Conservation (phyloP, 1,139 yeast species). For the Hyphopichia burtonii region DNA sequence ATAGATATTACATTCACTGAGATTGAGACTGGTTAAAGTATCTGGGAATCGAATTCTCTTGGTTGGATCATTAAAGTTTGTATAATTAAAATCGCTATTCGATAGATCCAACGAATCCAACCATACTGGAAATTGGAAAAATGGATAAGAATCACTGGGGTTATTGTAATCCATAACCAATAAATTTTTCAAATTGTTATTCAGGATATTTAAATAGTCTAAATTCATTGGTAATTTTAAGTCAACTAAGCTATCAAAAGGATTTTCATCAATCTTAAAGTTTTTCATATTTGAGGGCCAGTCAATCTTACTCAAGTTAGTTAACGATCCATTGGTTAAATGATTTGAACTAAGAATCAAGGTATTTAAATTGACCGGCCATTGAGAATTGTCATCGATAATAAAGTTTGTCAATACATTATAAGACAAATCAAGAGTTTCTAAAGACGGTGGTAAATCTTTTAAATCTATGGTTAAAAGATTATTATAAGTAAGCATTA, state of each 20-base stretch:
- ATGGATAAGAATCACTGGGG: slow-evolving; percentile 3
- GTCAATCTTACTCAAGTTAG: slow-evolving; percentile 12
- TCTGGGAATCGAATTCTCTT: slow-evolving; percentile 9
- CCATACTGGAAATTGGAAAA: slow-evolving; percentile 21
- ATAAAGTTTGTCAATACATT: slow-evolving; percentile 11
- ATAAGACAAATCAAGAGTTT: slow-evolving; percentile 28
- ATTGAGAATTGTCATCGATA: slow-evolving; percentile 16
- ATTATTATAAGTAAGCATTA: slow-evolving; percentile 36
- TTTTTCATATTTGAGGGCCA: slow-evolving; percentile 27
- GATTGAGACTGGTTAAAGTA: slow-evolving; percentile 6
- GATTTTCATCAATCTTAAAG: slow-evolving; percentile 26
- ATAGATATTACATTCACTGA: slow-evolving; percentile 20
- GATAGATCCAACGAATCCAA: slow-evolving; percentile 22
- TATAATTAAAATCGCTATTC: slow-evolving; percentile 6
- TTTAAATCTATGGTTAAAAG: slow-evolving; percentile 20
- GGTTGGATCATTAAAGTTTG: slow-evolving; percentile 3
- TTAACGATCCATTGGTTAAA: slow-evolving; percentile 18
- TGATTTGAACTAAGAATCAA: slow-evolving; percentile 25
- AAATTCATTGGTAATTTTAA: slow-evolving; percentile 23
- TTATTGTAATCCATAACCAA: slow-evolving; percentile 2
- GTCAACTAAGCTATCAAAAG: slow-evolving; percentile 16
- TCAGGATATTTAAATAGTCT: slow-evolving; percentile 19
- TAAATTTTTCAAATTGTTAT: slow-evolving; percentile 9
- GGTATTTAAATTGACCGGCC: slow-evolving; percentile 28
- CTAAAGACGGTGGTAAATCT: slow-evolving; percentile 24